Conservation (phyloP, 2,329 filamentous ascomycete species). For the Teratosphaeria pseudoeucalypti region DNA sequence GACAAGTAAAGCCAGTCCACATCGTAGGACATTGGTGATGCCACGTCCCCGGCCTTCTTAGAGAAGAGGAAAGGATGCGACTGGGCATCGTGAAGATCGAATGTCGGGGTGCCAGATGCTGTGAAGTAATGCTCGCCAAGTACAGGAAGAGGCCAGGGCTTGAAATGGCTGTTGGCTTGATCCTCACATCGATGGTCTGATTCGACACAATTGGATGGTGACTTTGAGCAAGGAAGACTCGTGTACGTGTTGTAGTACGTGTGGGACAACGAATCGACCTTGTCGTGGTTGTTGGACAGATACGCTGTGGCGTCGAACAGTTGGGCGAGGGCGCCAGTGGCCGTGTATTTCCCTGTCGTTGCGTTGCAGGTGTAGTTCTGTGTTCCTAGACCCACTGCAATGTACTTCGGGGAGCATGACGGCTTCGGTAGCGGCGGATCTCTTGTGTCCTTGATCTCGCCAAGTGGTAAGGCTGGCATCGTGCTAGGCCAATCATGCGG, state of each 20-base stretch:
- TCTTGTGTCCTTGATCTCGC: background rate
- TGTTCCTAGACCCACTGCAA: conserved; percentile 53
- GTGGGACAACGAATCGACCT: background rate
- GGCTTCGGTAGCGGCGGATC: conserved; percentile 4
- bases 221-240: conserved; percentile 1
- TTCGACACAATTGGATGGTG: background rate
- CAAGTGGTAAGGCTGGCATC: conserved; percentile 1
- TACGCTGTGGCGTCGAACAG: conserved; percentile 32
- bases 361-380: conserved; percentile 57
- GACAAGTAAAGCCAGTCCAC: conserved; percentile 39
- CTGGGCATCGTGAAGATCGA: conserved; percentile 41
- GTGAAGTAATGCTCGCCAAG: conserved; percentile 59
- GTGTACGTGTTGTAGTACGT: conserved; percentile 1
- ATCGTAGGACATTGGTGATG: conserved; percentile 41
- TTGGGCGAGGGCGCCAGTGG: conserved; percentile 33
- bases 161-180: background rate
- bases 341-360: conserved; percentile 13
- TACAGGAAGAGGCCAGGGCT: background rate
- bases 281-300: conserved; percentile 1
- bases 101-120: conserved; percentile 44
- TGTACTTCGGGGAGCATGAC: conserved; percentile 23
- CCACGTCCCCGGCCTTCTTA: conserved; percentile 40
- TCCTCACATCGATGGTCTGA: conserved; percentile 2
- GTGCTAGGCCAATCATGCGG: background rate
- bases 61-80: conserved; percentile 28